Conservation (phyloP, 2,329 filamentous ascomycete genomes). For the Xylariaceae sp. region DNA sequence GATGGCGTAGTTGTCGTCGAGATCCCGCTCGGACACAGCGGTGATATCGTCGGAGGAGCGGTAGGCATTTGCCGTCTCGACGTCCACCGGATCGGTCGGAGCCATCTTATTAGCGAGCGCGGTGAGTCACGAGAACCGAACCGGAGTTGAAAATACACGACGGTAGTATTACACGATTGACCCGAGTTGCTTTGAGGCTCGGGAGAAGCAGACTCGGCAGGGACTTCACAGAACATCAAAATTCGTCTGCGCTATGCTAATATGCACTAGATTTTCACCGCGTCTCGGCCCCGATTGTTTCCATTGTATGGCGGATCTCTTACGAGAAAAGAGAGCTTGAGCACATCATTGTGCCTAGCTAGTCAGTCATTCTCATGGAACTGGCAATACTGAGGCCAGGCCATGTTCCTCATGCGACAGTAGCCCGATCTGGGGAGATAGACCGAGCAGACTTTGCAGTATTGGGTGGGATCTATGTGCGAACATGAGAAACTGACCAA, state of each 20-base stretch:
- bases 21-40: slow-evolving; percentile 15
- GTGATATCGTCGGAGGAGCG: slow-evolving; percentile 14
- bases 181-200: too few species aligned
- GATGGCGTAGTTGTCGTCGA: slow-evolving; percentile 32
- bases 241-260: neutral
- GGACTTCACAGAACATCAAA: neutral
- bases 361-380: neutral
- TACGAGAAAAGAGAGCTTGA: neutral
- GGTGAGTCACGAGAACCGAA: too few species aligned
- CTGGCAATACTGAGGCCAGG: neutral
- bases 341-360: slow-evolving; percentile 6
- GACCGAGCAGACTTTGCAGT: neutral
- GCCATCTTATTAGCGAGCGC: slow-evolving; percentile 10
- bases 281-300: slow-evolving; percentile 1
- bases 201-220: neutral
- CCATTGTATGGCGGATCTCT: neutral
- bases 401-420: too few species aligned
- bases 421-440: slow-evolving; percentile 1
- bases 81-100: slow-evolving; percentile 5
- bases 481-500: slow-evolving; percentile 8
- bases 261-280: neutral
- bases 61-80: slow-evolving; percentile 6
- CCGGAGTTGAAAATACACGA: too few species aligned
- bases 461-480: slow-evolving; percentile 1
- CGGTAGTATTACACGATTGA: too few species aligned